Percentiles rank a stretch among this genome's conserved stretches.
Evolutionary conservation across 768 basidiomycete species (phyloP).

Genomic region (Lepiota subincarnata): DNA sequence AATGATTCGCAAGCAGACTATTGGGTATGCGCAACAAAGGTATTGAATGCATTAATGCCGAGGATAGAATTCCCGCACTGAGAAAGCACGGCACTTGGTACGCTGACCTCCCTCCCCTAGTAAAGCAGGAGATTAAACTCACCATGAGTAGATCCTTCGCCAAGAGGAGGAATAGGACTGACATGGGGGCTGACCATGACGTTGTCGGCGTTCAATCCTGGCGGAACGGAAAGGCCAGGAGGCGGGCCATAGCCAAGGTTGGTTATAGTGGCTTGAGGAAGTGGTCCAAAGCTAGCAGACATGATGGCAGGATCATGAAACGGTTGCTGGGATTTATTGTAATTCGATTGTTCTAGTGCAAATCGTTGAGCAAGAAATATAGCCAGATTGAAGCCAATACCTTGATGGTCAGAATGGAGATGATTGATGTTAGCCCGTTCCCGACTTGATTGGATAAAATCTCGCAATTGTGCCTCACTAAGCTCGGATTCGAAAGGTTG

Average conservation of each 20-base stretch:
- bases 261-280: slow-evolving; percentile 27
- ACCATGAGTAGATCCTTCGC: slow-evolving; percentile 48
- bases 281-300: slow-evolving; percentile 61
- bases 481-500: slow-evolving; percentile 54
- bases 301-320: slow-evolving; percentile 80
- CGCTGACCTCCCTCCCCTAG: slow-evolving; percentile 82
- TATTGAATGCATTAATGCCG: slow-evolving; percentile 55
- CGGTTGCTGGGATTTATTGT: slow-evolving; percentile 31
- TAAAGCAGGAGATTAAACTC: slow-evolving; percentile 52
- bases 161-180: slow-evolving; percentile 19
- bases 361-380: background rate
- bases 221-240: slow-evolving; percentile 55
- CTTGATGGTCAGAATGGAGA: slow-evolving; percentile 8
- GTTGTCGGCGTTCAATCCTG: slow-evolving; percentile 24
- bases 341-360: slow-evolving; percentile 13
- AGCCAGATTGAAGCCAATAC: background rate
- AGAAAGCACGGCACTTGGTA: slow-evolving; percentile 87
- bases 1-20: slow-evolving; percentile 26
- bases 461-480: slow-evolving; percentile 74
- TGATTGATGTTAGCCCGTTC: slow-evolving; percentile 37
- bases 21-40: slow-evolving; percentile 28
- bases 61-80: slow-evolving; percentile 81
- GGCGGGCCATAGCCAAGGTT: slow-evolving; percentile 54
- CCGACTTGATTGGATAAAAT: slow-evolving; percentile 69
- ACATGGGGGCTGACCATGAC: slow-evolving; percentile 17